Conservation (phyloP, 176 grass and related monocot species). For the Avena eriantha region DNA sequence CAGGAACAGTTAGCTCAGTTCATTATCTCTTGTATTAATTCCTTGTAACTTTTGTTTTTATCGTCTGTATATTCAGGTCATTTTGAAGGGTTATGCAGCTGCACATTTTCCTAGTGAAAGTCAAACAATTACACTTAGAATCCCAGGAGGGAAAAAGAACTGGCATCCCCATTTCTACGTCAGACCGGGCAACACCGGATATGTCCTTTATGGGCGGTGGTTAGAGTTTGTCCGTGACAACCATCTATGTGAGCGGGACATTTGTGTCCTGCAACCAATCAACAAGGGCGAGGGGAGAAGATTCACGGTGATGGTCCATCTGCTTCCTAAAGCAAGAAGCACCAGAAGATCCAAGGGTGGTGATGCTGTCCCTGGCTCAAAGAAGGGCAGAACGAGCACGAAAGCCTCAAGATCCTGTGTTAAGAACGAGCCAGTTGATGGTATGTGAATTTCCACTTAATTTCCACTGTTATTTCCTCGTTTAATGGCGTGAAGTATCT, state of each 20-base stretch:
- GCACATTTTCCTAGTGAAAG: slow-evolving; percentile 13
- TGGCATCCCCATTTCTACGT: slow-evolving; percentile 24
- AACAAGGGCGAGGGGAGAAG: slow-evolving; percentile 15
- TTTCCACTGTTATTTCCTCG: not conserved
- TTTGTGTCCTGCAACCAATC: not conserved
- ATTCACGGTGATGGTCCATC: slow-evolving; percentile 2
- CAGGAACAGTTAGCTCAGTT: not conserved
- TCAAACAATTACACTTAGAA: not conserved
- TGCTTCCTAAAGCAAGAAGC: slow-evolving; percentile 27
- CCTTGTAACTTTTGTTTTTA: not conserved
- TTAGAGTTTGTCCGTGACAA: slow-evolving; percentile 1
- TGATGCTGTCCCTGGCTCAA: not conserved
- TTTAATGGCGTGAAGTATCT: too few relatives aligned
- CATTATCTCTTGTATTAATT: not conserved
- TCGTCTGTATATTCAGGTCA: not conserved
- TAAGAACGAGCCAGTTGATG: slow-evolving; percentile 33
- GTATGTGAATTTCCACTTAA: slow-evolving; percentile 14
- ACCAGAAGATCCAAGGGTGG: not conserved
- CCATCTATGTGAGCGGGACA: not conserved
- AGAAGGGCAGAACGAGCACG: not conserved
- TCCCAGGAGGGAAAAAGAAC: not conserved
- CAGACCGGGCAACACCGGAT: not conserved
- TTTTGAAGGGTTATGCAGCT: slow-evolving; percentile 1
- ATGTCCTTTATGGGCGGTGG: slow-evolving; percentile 3
- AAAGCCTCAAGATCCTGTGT: not conserved